Evolutionary conservation across 2,329 filamentous ascomycete species (phyloP), one percentile per base, ranked within the genome.

Genomic region (Fusarium algeriense): DNA sequence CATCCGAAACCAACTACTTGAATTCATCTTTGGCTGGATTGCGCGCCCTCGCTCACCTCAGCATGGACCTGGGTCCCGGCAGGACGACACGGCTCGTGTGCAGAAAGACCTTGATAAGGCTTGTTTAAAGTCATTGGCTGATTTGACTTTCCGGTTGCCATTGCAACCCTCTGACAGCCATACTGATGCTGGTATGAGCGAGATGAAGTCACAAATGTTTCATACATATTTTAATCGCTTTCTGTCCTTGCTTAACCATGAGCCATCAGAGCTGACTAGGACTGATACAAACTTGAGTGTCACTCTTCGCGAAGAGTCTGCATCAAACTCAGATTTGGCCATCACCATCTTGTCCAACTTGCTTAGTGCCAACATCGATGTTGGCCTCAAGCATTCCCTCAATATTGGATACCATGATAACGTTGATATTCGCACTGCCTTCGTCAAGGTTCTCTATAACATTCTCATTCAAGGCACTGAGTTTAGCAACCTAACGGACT

Each of bases 351-450:
- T 92, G 15, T 92, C 90, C 3, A 92, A 92, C 70, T 83, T 92
- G 2, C 81, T 92, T 11, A 92, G 90, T 74, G 90, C 90, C 6
- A 92, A 92, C 70, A 91, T 92, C 35, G 90, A 92, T 72, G 90
- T 92, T 40, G 90, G 90, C 5, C 80, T 92, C 50, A 92, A 92
- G 76, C 89, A 92, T 76, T 92, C 90, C 4, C 80, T 92, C 17
- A 90, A 88, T 66, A 91, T 92, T 64, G 90, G 90, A 15, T 92
- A 92, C 75, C 89, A 92, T 73, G 89, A 91, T 73, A 91, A 91
- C 73, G 83, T 90, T 35, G 89, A 92, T 72, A 91, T 92, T 63
- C 85, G 90, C 56, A 91, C 89, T 8, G 90, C 90, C 4, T 92
- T 92, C 75, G 87, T 92, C 65, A 90, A 89, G 70, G 90, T 92